Base-by-base conservation (phyloP, 495 filamentous ascomycete genomes). In the Daldinia childiae region DNA sequence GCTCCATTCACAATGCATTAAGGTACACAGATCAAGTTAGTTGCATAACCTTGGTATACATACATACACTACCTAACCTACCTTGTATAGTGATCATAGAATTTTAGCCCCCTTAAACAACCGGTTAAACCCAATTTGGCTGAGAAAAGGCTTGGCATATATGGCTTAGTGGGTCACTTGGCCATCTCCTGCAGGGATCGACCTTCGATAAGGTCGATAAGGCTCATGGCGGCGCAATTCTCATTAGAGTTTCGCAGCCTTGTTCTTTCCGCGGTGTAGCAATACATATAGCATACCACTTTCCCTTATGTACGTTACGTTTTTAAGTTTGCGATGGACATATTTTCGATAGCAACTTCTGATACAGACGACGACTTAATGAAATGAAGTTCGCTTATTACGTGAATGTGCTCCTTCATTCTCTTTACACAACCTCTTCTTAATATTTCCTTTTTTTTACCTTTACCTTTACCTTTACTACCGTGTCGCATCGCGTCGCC, bases 231-330 rank as follows among this genome's bases (percentile, higher is more conserved):
- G 41, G 30, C 68, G 62, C 50, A 41, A 55, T 57, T 52, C 24
- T 29, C 24, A 19, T 67, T 48, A 24, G 58, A 72, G 52, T 72
- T 72, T 60, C 32, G 54, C 48, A 72, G 69, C 69, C 69, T 72
- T 43, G 64, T 55, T n/a, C 63, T 29, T 66, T 58, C 60, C 21
- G 17, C 21, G 57, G 36, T 17, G 34, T 43, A 34, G 12, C 19
- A n/a, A 27, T 21, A 8, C 4, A 6, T 6, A 26, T 26, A 29
- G 34, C 34, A 36, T 36, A 36, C 12, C 32, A 36, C 58, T 56
- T 34, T 38, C 43, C 19, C 17, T 48, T 48, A 19, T 21, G 17
- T 19, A 19, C 41, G 41, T 48, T 48, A 26, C 43, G 32, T n/a
- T 43, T 21, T 19, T 24, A 30, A 30, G 38, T 36, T 62, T 66